Base-by-base conservation (phyloP, 805 yeast species). In the Candida bentonensis region DNA sequence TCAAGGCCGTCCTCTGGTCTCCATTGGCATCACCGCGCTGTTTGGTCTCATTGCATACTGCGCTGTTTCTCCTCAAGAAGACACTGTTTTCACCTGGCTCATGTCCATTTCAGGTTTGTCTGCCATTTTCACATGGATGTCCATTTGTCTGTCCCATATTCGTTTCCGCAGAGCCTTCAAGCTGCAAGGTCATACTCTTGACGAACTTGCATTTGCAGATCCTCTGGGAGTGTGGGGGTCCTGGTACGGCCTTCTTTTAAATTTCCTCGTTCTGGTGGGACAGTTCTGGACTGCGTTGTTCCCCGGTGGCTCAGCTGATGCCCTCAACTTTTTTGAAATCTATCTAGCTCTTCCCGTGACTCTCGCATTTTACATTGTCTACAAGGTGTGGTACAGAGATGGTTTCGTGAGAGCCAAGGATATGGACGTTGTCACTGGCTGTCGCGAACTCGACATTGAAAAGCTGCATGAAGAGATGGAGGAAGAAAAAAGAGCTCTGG, bases 231-330 rank as follows among this genome's bases (percentile, higher is more conserved):
- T 75, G 25, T 60, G 57, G 50, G 87, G 88, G 39, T 77, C 89
- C 0, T 61, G 57, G 46, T 72, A 71, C 56, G 87, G 87, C 42
- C 53, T 72, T 15, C 44, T 61, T 15, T 61, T 82, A 55, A 76
- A 75, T 58, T 22, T 72, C 17, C 55, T 78, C 36, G 75, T 82
- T 49, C 64, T 83, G 47, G 61, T 71, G 44, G 80, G 82, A 15
- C 85, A 82, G 63, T 79, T 82, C 67, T 82, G 85, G 82, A 69
- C 78, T 44, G 84, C 87, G 9, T 59, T 79, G 36, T 80, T 66
- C 67, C 92, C 92, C 46, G 76, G 76, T 13, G 66, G 47, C 4
- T 20, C 41, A 26, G 74, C 81, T 44, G 67, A 64, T 56, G 82
- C 84, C 5, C 53, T 61, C 33, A 62, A 53, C 40, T 84, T 84